Evolutionary conservation across 768 basidiomycete species (phyloP).

Genomic region (Gelatoporia subvermispora): DNA sequence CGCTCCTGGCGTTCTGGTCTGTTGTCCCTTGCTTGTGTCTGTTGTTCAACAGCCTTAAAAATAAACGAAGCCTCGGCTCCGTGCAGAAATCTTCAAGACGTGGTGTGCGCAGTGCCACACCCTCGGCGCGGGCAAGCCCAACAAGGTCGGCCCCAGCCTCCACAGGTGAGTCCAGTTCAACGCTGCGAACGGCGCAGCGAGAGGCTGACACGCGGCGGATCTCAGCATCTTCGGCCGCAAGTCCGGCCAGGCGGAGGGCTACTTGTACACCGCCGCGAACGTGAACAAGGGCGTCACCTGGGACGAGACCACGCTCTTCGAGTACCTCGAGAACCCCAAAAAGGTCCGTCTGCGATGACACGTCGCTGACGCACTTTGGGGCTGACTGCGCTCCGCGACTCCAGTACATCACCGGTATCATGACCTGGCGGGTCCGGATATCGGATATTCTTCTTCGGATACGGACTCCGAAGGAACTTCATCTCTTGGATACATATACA

Average conservation of each 20-base stretch:
- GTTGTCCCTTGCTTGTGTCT: neutral
- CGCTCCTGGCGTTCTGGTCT: too few species aligned
- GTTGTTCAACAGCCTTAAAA: neutral
- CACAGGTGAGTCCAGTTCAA: constrained; percentile 59
- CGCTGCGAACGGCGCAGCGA: neutral
- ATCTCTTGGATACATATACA: too few species aligned
- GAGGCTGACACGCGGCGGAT: constrained; percentile 7
- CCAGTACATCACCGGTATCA: constrained; percentile 92
- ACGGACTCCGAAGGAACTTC: too few species aligned
- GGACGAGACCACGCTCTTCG: constrained; percentile 87
- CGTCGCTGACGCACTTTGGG: constrained; percentile 4
- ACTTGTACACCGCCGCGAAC: constrained; percentile 92
- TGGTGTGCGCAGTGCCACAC: constrained; percentile 95
- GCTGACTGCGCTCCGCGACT: neutral
- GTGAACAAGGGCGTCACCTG: constrained; percentile 90
- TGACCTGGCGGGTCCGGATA: constrained; percentile 98
- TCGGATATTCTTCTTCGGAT: too few species aligned
- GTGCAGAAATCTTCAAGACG: constrained; percentile 91
- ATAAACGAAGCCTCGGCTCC: neutral
- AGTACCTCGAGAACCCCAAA: constrained; percentile 96
- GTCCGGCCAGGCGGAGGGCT: constrained; percentile 81
- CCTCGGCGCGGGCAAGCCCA: constrained; percentile 63
- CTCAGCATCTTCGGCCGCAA: constrained; percentile 76
- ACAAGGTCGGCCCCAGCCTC: constrained; percentile 95
- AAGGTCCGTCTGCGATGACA: constrained; percentile 51